Evolutionary conservation across 371 early-diverging fungal genomes (phyloP).

Genomic region (Mortierella sp.): DNA sequence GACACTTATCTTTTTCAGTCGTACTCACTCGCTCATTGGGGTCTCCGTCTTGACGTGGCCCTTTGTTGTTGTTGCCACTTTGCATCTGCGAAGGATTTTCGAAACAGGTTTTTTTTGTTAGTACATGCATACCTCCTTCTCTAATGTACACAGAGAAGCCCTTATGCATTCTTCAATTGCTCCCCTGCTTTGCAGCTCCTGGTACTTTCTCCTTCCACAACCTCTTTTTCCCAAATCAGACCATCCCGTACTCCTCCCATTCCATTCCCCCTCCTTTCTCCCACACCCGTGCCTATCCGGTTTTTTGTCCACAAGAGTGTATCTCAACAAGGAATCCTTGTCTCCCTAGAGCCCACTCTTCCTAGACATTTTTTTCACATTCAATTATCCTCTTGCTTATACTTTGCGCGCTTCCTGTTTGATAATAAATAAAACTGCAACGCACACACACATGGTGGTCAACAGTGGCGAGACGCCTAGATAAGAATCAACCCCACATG

Average conservation of each 20-base stretch:
- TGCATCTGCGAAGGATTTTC: background rate
- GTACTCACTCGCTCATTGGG: background rate
- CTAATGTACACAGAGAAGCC: background rate
- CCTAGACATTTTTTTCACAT: too few species aligned
- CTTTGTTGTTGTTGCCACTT: background rate
- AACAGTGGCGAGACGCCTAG: background rate
- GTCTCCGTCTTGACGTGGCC: background rate
- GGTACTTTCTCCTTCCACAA: background rate
- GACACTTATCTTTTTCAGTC: background rate
- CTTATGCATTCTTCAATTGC: background rate
- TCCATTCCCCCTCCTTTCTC: background rate
- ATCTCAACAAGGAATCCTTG: too few species aligned
- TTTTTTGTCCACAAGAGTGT: background rate
- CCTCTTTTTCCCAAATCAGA: background rate
- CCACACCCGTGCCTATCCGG: background rate
- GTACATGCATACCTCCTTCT: background rate
- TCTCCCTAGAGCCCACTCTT: too few species aligned
- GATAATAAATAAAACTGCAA: too few species aligned
- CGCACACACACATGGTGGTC: too few species aligned
- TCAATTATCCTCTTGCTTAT: too few species aligned
- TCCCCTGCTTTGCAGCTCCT: background rate
- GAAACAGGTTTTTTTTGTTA: slow-evolving; percentile 2
- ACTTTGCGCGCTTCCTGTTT: too few species aligned
- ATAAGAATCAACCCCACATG: background rate
- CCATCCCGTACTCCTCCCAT: background rate